Conservation (phyloP, 1,139 yeast genomes). For the Protomyces gravidus region DNA sequence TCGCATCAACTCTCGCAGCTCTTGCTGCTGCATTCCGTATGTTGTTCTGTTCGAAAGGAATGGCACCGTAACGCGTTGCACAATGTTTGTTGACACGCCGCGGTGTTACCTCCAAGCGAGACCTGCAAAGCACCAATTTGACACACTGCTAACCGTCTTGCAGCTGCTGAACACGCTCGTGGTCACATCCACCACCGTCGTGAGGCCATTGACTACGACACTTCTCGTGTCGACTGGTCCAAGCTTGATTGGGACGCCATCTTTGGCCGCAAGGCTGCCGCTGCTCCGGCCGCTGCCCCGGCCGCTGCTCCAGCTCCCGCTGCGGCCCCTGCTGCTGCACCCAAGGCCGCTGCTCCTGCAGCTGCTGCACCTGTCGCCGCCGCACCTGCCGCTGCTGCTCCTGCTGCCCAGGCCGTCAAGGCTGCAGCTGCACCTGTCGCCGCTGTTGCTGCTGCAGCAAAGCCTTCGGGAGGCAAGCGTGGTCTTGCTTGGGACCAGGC, state of each 20-base stretch:
- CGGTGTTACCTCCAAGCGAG: no score
- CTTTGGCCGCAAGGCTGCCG: slow-evolving; percentile 20
- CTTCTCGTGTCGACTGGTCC: slow-evolving; percentile 15
- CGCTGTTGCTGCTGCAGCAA: neutral
- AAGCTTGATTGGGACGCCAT: slow-evolving; percentile 20
- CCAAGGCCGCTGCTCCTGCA: neutral
- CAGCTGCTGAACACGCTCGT: slow-evolving; percentile 23
- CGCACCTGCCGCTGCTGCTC: slow-evolving; percentile 1
- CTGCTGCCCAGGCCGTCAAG: neutral
- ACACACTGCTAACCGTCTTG: no score
- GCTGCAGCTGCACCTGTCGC: slow-evolving; percentile 13
- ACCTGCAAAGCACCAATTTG: no score
- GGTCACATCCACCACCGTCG: slow-evolving; percentile 22
- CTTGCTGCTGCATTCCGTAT: neutral
- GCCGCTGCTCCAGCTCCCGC: slow-evolving; percentile 2
- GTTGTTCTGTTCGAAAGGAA: neutral
- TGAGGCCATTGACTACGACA: slow-evolving; percentile 7
- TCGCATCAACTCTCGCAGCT: neutral
- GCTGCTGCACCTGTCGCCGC: neutral
- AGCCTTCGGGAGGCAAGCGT: slow-evolving; percentile 7
- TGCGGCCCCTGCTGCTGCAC: slow-evolving; percentile 3
- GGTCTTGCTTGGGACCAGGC: slow-evolving; percentile 29
- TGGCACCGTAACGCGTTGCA: neutral
- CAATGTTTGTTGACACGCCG: neutral
- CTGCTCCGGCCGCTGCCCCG: neutral